Evolutionary conservation across 352 stramenopile genomes (phyloP).

Genomic region (Globisporangium yorkense): DNA sequence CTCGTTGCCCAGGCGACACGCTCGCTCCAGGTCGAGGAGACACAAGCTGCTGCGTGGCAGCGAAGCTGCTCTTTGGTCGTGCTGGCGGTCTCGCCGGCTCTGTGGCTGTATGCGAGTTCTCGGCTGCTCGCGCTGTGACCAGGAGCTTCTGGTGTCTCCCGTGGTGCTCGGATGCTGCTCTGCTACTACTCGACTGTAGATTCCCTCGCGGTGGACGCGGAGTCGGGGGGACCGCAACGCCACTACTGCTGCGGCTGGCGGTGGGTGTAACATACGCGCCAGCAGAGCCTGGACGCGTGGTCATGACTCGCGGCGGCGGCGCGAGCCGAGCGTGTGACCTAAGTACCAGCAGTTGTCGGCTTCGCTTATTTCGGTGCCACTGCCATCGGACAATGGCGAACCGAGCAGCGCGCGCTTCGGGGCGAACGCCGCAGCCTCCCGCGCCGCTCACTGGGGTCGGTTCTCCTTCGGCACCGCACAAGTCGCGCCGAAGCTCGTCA

Average conservation of each 20-base stretch:
- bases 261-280: background rate
- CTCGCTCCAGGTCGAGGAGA: background rate
- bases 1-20: background rate
- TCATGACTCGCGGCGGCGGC: conserved; percentile 20
- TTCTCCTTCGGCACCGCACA: background rate
- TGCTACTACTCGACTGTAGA: background rate
- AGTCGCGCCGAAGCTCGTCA: conserved; percentile 1
- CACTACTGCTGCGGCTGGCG: conserved; percentile 11
- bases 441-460: background rate
- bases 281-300: conserved; percentile 14
- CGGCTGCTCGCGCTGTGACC: background rate
- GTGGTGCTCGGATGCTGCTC: background rate
- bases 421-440: conserved; percentile 11
- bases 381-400: conserved; percentile 9
- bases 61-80: conserved; percentile 7
- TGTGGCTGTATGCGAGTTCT: background rate
- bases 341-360: no score
- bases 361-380: background rate
- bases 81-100: background rate
- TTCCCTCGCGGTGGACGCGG: background rate
- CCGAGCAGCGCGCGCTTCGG: background rate
- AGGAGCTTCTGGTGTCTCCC: background rate
- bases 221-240: background rate
- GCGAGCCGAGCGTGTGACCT: conserved; percentile 1
- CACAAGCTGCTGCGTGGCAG: background rate